These are phyloP conservation scores for Tetrahymena malaccensis DNA, from an alignment of 73 alveolate species.

Conservation along the genomic window DNA sequence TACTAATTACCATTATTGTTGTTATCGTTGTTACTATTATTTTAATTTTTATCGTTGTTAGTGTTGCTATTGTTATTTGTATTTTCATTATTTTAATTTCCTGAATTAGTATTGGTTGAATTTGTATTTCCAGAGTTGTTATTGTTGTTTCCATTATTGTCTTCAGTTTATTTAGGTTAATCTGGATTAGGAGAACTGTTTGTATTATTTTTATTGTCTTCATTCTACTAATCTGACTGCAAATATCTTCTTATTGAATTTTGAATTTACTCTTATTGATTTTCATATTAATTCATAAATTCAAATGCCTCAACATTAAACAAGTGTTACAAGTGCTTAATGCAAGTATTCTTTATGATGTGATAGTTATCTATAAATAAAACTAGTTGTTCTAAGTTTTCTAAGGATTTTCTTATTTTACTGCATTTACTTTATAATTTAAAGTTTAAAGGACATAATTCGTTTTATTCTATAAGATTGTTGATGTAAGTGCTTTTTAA, in stretches of 20 bases:
- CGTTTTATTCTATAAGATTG: not conserved
- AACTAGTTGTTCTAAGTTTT: not conserved
- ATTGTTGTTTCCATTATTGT: not conserved
- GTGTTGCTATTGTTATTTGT: not conserved
- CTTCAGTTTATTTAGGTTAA: not conserved
- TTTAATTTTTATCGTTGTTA: not conserved
- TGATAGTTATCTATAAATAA: not conserved
- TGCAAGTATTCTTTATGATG: not conserved
- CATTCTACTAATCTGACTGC: not conserved
- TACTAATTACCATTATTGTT: not conserved
- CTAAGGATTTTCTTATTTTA: not conserved
- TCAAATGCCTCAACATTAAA: not conserved
- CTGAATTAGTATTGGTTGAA: not conserved
- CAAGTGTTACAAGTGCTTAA: not conserved
- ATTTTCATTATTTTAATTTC: not conserved
- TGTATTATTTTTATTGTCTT: not conserved
- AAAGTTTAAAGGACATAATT: not conserved
- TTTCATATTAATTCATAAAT: not conserved
- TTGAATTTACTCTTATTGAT: no score
- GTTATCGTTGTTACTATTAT: not conserved
- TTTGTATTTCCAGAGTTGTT: not conserved
- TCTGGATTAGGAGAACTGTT: not conserved
- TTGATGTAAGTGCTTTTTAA: not conserved
- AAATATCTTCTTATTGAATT: not conserved
- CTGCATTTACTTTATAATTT: not conserved